These are phyloP conservation scores for Apostasia shenzhenica DNA, from an alignment of 106 monocot species.

Conservation along the genomic window DNA sequence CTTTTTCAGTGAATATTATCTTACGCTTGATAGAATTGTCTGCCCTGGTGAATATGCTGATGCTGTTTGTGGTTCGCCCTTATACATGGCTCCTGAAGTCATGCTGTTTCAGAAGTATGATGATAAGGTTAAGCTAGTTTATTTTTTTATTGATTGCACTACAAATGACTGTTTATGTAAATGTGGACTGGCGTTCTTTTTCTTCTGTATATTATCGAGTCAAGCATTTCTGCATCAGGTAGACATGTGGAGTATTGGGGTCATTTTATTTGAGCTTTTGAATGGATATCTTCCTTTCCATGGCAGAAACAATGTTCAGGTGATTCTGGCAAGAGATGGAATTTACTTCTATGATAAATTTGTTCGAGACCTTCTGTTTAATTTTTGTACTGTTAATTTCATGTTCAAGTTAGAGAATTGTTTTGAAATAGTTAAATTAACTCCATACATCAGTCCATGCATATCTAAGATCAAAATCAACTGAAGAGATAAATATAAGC, in stretches of 20 bases:
- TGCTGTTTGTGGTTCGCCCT: slow-evolving; percentile 44
- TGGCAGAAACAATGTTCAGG: slow-evolving; percentile 60
- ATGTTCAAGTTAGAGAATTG: no score
- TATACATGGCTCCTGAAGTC: slow-evolving; percentile 72
- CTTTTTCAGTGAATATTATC: neutral
- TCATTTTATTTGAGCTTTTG: slow-evolving; percentile 56
- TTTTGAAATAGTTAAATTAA: no score
- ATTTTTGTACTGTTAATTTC: no score
- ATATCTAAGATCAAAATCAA: no score
- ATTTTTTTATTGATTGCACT: neutral
- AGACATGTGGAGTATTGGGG: slow-evolving; percentile 71
- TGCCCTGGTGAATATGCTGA: slow-evolving; percentile 43
- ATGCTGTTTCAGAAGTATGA: slow-evolving; percentile 61
- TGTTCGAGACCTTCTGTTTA: no score
- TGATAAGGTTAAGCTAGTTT: slow-evolving; percentile 25
- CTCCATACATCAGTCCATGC: no score
- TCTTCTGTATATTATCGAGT: no score
- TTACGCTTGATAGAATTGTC: slow-evolving; percentile 31
- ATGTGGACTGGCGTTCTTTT: neutral
- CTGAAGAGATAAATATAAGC: no score
- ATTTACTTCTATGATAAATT: neutral
- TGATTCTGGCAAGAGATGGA: neutral
- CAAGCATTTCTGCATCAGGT: slow-evolving; percentile 7
- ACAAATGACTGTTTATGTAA: neutral
- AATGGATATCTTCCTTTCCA: slow-evolving; percentile 55